Conservation (phyloP, 148 eudicot genomes). For the Chenopodium formosanum region DNA sequence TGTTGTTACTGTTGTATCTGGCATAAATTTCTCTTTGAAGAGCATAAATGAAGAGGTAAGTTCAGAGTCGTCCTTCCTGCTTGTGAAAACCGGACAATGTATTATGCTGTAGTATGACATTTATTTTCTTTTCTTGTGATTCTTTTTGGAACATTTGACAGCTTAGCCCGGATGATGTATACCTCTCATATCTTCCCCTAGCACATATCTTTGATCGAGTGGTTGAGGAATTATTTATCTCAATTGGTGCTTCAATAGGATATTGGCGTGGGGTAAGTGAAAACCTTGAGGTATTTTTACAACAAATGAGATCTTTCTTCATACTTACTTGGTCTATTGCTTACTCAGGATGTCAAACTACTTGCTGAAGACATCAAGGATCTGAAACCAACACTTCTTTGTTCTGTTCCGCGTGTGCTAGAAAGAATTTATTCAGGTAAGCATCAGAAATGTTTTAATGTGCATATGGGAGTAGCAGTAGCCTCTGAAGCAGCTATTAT, state of each 20-base stretch:
- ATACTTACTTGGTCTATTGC: conserved; percentile 11
- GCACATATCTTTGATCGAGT: conserved; percentile 97
- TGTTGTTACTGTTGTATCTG: conserved; percentile 77
- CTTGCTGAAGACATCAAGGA: conserved; percentile 74
- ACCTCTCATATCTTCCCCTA: conserved; percentile 86
- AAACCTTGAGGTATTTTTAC: neutral
- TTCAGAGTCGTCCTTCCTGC: neutral
- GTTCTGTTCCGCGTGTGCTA: conserved; percentile 93
- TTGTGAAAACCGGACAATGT: neutral
- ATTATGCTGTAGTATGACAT: neutral
- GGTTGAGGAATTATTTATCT: conserved; percentile 76
- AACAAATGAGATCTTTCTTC: neutral
- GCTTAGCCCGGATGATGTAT: conserved; percentile 66
- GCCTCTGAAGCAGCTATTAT: neutral
- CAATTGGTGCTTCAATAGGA: conserved; percentile 85
- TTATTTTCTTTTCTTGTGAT: neutral
- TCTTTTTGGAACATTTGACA: conserved; percentile 28
- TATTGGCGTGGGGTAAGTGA: conserved; percentile 93
- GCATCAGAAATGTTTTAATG: neutral
- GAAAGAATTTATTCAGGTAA: conserved; percentile 89
- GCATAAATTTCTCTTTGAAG: conserved; percentile 63
- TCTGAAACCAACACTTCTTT: conserved; percentile 77
- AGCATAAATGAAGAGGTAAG: conserved; percentile 79
- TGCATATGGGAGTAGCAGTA: neutral
- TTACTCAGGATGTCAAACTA: conserved; percentile 71